A percentile compares a stretch with the other conserved stretches of the same genome.
Evolutionary conservation across 306 rosid species (phyloP).

Genomic region (Prosopis cineraria): DNA sequence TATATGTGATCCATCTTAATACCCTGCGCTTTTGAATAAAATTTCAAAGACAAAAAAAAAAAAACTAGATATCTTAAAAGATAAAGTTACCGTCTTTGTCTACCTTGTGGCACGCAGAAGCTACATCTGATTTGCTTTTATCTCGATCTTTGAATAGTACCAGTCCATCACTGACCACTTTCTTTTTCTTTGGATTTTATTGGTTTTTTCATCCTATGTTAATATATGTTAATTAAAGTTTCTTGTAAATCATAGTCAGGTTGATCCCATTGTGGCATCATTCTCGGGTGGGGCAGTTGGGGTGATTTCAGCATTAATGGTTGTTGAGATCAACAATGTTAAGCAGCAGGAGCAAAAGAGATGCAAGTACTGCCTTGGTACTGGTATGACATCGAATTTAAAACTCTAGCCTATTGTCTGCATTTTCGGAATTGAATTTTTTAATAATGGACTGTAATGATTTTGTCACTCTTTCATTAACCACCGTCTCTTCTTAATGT

Average conservation of each 20-base stretch:
- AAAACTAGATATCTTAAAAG: background rate
- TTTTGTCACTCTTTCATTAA: constrained; percentile 5
- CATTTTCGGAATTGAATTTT: constrained; percentile 16
- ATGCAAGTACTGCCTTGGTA: constrained; percentile 97
- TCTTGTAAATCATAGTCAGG: constrained; percentile 71
- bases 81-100: background rate
- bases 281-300: constrained; percentile 99
- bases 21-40: background rate
- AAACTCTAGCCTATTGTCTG: constrained; percentile 7
- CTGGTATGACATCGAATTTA: constrained; percentile 57
- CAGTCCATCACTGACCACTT: background rate
- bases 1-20: background rate
- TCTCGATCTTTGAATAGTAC: constrained; percentile 9
- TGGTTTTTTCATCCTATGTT: constrained; percentile 15
- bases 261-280: constrained; percentile 98
- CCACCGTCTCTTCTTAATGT: constrained; percentile 13
- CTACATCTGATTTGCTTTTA: constrained; percentile 15
- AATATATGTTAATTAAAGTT: constrained; percentile 2
- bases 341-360: constrained; percentile 94
- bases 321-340: constrained; percentile 96
- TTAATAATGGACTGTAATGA: constrained; percentile 1
- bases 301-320: constrained; percentile 92
- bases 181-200: background rate
- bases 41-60: background rate
- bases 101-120: background rate